Evolutionary conservation across 225 moss, liverwort and hornwort genomes (phyloP).

Genomic region (Sphagnum tenellum): DNA sequence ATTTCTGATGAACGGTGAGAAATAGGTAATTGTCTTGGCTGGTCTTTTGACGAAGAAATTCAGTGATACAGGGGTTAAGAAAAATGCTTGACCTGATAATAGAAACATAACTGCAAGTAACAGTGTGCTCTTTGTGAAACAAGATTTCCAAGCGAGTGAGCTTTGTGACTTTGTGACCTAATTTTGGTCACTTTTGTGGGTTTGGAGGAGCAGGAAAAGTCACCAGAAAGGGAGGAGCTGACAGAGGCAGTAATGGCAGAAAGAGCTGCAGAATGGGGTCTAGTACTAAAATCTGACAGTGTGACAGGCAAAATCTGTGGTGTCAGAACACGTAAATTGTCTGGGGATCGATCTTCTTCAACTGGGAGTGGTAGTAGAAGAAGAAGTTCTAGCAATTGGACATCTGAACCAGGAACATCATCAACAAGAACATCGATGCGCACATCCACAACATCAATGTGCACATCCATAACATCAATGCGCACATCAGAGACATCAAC

Average conservation of each 20-base stretch:
- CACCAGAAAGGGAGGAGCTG: slow-evolving; percentile 23
- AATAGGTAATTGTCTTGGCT: no score
- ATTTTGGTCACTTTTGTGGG: no score
- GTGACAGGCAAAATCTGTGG: slow-evolving; percentile 24
- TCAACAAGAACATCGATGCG: not conserved
- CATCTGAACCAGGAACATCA: slow-evolving; percentile 14
- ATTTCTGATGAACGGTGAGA: no score
- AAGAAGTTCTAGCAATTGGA: slow-evolving; percentile 23
- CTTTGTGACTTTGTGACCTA: no score
- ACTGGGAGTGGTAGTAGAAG: no score
- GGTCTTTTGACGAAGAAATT: no score
- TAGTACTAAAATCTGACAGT: slow-evolving; percentile 50
- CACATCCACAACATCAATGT: not conserved
- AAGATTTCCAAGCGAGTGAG: no score
- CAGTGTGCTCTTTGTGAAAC: no score
- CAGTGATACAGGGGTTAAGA: no score
- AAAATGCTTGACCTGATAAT: no score
- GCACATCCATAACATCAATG: slow-evolving; percentile 34
- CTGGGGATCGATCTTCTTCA: no score
- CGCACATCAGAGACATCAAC: slow-evolving; percentile 14
- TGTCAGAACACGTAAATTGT: slow-evolving; percentile 11
- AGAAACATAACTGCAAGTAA: no score
- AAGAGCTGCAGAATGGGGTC: slow-evolving; percentile 76
- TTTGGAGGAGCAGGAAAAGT: slow-evolving; percentile 8
- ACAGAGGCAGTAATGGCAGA: slow-evolving; percentile 42